phyloP scores from a whole-genome alignment of 2,329 filamentous ascomycete genomes.

The Cercospora sp. region DNA sequence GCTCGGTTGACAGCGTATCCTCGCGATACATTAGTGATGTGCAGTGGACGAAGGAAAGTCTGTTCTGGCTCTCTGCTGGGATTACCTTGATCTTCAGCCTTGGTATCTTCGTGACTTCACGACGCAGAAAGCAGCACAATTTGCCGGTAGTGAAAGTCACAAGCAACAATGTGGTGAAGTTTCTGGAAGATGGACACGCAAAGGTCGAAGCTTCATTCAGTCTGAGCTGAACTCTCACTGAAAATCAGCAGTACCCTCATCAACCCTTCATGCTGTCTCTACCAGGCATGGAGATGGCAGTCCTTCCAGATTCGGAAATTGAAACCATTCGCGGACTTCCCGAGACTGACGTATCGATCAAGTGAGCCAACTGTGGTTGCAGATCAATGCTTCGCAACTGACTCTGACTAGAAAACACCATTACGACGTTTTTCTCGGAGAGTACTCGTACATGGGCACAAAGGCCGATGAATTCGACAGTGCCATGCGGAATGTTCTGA shows the following conservation, averaged over 20 bases:
- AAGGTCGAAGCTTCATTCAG: background rate
- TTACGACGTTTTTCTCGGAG: background rate
- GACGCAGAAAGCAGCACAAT: background rate
- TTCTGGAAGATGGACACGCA: background rate
- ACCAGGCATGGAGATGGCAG: background rate
- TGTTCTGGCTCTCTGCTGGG: background rate
- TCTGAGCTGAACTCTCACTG: background rate
- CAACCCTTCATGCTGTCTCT: background rate
- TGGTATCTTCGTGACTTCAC: background rate
- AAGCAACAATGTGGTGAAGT: background rate
- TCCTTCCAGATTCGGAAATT: background rate
- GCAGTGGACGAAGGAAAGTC: background rate
- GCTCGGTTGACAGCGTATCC: background rate
- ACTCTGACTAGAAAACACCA: background rate
- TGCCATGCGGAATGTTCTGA: background rate
- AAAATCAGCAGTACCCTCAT: background rate
- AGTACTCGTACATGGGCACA: background rate
- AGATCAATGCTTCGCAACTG: background rate
- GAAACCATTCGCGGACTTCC: background rate
- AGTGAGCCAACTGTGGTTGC: background rate
- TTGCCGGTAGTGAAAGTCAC: background rate
- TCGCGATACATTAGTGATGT: background rate
- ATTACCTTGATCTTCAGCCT: background rate
- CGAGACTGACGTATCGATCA: background rate
- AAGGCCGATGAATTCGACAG: background rate